Evolutionary conservation across 2,329 filamentous ascomycete genomes (phyloP), one percentile per base, ranked within the genome.

Genomic region (Monosporascus sp.): DNA sequence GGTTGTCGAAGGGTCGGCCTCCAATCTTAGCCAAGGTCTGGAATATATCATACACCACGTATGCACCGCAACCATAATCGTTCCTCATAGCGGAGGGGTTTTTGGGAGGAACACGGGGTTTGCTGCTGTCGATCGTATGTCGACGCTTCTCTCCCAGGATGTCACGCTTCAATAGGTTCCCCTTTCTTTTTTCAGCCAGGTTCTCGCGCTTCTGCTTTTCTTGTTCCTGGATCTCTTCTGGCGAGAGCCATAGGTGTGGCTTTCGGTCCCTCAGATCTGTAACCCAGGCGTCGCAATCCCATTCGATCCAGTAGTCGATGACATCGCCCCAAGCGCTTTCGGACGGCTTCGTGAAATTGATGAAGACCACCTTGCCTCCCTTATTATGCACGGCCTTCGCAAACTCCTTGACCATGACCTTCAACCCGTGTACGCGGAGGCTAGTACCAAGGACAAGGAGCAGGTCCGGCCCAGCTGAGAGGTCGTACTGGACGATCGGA

Each of bases 231-330:
- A 71, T 64, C 2, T 73, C 67, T 1, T 72, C 74, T 0, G 75
- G 74, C 0, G 77, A 76, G 52, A 81, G 69, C 83, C 83, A 87
- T 4, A 87, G 70, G 47, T 78, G 76, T 2, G 82, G 79, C 52
- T 84, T 77, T 50, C 81, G 78, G 49, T 71, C 68, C 55, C 79
- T 81, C 51, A 89, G 65, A 61, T 88, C 83, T 9, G 76, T 68
- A 1, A 89, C 85, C 86, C 86, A 90, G 4, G 81, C 81, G 59
- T 90, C 87, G 55, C 86, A 89, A 62, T 89, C 86, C 85, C 85
- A 88, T 57, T 87, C 78, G 1, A 90, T 78, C 81, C 85, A 89
- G 56, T 85, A 88, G 68, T 90, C 87, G 50, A 90, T 85, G 0
- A 88, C 72, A 51, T 88, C 85, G 1, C 84, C 82, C 87, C 87